Percentiles rank a stretch among this genome's conserved stretches.
phyloP scores from a whole-genome alignment of 257 asterid species.

The Solanum neorickii region DNA sequence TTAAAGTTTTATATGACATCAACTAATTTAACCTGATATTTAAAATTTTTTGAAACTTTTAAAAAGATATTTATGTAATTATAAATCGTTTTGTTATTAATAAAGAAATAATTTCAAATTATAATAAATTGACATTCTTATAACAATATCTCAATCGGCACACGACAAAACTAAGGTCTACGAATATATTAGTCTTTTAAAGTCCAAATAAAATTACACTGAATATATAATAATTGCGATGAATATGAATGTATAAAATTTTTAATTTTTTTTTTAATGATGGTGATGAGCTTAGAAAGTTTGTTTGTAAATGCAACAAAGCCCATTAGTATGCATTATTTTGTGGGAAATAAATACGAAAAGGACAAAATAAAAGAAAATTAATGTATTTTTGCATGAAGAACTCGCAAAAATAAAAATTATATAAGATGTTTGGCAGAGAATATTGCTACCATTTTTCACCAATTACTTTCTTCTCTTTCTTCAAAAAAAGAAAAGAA shows the following conservation, averaged over 20 bases:
- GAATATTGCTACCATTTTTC: slow-evolving; percentile 41
- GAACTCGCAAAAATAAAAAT: slow-evolving; percentile 17
- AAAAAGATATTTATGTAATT: too few species aligned
- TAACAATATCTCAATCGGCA: background rate
- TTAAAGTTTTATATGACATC: too few species aligned
- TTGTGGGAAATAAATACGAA: background rate
- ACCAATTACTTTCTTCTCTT: slow-evolving; percentile 17
- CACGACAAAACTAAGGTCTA: background rate
- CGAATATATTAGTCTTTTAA: too few species aligned
- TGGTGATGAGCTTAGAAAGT: background rate
- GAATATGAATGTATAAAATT: too few species aligned
- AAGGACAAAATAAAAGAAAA: background rate
- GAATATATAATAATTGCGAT: background rate
- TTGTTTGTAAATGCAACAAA: background rate
- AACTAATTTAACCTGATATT: background rate
- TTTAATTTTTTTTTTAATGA: too few species aligned
- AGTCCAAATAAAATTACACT: too few species aligned
- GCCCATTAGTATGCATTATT: background rate
- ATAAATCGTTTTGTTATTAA: too few species aligned
- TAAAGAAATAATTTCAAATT: too few species aligned
- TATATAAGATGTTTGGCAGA: slow-evolving; percentile 59
- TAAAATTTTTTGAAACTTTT: too few species aligned
- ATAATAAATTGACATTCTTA: too few species aligned
- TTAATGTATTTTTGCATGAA: slow-evolving; percentile 40
- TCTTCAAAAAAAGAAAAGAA: background rate